A percentile compares a stretch with the other conserved stretches of the same genome.
phyloP scores from a whole-genome alignment of 2,329 filamentous ascomycete species.

The Paecilomyces fulvus region DNA sequence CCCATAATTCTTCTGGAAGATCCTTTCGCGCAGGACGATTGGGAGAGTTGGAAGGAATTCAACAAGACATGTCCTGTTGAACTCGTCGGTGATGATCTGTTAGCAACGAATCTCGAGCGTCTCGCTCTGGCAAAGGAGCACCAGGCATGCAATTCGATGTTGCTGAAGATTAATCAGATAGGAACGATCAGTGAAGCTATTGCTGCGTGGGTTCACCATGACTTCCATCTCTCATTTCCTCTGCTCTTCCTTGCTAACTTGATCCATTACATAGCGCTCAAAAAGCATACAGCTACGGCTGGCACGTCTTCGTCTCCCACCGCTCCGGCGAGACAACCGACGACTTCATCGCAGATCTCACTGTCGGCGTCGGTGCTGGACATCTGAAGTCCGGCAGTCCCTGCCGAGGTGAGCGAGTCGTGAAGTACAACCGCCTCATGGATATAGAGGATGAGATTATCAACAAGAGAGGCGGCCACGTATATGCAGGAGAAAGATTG shows the following conservation, averaged over 20 bases:
- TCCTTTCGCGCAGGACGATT: slow-evolving; percentile 36
- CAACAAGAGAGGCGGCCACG: background rate
- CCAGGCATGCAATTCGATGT: slow-evolving; percentile 32
- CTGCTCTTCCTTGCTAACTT: background rate
- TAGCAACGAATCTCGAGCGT: slow-evolving; percentile 31
- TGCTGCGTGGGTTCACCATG: slow-evolving; percentile 23
- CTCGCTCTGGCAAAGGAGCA: slow-evolving; percentile 26
- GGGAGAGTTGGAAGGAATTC: slow-evolving; percentile 29
- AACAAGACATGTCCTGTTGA: slow-evolving; percentile 24
- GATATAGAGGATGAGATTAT: slow-evolving; percentile 32
- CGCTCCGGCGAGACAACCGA: slow-evolving; percentile 37
- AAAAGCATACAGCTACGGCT: slow-evolving; percentile 25
- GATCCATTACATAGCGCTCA: slow-evolving; percentile 16
- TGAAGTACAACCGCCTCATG: slow-evolving; percentile 38
- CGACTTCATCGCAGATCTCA: slow-evolving; percentile 38
- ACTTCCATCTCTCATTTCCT: background rate
- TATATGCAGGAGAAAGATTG: background rate
- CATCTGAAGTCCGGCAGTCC: slow-evolving; percentile 37
- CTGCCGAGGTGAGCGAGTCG: slow-evolving; percentile 33
- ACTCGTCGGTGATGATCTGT: slow-evolving; percentile 35
- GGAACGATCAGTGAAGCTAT: slow-evolving; percentile 35
- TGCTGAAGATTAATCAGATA: slow-evolving; percentile 39
- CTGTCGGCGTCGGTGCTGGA: slow-evolving; percentile 30
- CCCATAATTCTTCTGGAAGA: slow-evolving; percentile 34
- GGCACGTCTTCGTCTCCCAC: slow-evolving; percentile 39